Evolutionary conservation across 2,329 filamentous ascomycete genomes (phyloP).

Genomic region (Alternaria sp.): DNA sequence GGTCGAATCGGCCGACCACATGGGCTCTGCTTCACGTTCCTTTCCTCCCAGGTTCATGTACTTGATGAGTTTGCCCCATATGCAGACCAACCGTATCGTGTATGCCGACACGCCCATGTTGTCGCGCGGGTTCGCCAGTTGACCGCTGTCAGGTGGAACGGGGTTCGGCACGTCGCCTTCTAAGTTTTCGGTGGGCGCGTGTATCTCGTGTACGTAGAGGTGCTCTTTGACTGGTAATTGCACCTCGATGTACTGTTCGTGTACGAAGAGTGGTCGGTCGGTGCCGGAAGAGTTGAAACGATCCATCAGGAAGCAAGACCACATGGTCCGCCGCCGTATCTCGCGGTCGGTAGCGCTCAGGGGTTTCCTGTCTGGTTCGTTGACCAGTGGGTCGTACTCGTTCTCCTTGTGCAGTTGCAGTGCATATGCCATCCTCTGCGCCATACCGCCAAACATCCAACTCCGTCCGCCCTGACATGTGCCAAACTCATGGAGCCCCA

Average conservation of each 20-base stretch:
- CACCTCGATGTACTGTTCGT: slow-evolving; percentile 86
- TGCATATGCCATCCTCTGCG: slow-evolving; percentile 95
- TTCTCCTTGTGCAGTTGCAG: slow-evolving; percentile 91
- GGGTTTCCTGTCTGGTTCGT: slow-evolving; percentile 65
- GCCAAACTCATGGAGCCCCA: slow-evolving; percentile 93
- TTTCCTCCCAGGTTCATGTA: slow-evolving; percentile 92
- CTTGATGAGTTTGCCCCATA: slow-evolving; percentile 89
- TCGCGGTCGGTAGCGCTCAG: slow-evolving; percentile 92
- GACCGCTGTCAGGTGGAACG: slow-evolving; percentile 67
- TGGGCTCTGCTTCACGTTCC: slow-evolving; percentile 74
- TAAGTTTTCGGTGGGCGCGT: slow-evolving; percentile 83
- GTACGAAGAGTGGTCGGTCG: slow-evolving; percentile 88
- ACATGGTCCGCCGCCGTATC: slow-evolving; percentile 93
- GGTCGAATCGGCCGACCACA: slow-evolving; percentile 83
- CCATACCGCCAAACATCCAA: slow-evolving; percentile 95
- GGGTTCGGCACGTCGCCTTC: slow-evolving; percentile 72
- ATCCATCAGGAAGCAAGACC: slow-evolving; percentile 98
- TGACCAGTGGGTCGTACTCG: slow-evolving; percentile 76
- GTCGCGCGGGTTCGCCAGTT: slow-evolving; percentile 69
- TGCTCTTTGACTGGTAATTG: slow-evolving; percentile 90
- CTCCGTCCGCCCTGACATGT: slow-evolving; percentile 95
- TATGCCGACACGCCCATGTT: slow-evolving; percentile 97
- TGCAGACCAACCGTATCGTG: slow-evolving; percentile 80
- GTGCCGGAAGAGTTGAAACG: slow-evolving; percentile 96
- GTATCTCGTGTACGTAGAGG: slow-evolving; percentile 89